Conservation (phyloP, 768 basidiomycete genomes). For the Phaeotremella fagi region DNA sequence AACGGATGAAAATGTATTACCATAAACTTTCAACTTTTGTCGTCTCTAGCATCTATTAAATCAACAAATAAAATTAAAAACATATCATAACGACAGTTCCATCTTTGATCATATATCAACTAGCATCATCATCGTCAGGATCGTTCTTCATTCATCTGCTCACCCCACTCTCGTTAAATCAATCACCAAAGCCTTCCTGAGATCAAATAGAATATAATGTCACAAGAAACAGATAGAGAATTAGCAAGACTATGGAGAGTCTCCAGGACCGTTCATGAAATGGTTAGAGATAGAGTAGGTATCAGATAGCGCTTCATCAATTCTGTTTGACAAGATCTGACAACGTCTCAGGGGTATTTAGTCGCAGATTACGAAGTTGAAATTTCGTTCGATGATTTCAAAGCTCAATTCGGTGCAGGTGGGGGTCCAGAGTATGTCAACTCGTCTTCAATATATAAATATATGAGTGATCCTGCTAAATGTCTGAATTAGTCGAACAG, state of each 20-base stretch:
- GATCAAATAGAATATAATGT: too few species aligned
- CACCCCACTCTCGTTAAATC: too few species aligned
- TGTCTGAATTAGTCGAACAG: conserved; percentile 61
- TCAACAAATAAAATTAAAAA: too few species aligned
- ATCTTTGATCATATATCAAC: too few species aligned
- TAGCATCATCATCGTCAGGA: too few species aligned
- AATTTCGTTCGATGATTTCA: conserved; percentile 78
- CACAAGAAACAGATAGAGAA: conserved; percentile 46
- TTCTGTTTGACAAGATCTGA: not conserved
- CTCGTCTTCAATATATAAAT: not conserved
- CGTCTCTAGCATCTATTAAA: too few species aligned
- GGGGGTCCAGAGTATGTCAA: conserved; percentile 77
- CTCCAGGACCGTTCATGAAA: conserved; percentile 91
- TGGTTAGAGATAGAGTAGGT: conserved; percentile 85
- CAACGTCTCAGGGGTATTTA: conserved; percentile 67
- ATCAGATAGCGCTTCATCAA: not conserved
- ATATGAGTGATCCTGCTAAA: too few species aligned
- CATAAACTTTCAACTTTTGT: too few species aligned
- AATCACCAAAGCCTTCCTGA: too few species aligned
- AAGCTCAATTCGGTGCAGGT: conserved; percentile 61
- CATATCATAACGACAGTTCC: too few species aligned
- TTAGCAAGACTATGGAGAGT: conserved; percentile 84
- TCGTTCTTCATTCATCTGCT: too few species aligned
- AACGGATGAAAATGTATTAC: too few species aligned
- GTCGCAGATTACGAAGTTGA: conserved; percentile 91